Base-by-base conservation (phyloP, 2,329 filamentous ascomycete species). In the Xylariaceae sp. region DNA sequence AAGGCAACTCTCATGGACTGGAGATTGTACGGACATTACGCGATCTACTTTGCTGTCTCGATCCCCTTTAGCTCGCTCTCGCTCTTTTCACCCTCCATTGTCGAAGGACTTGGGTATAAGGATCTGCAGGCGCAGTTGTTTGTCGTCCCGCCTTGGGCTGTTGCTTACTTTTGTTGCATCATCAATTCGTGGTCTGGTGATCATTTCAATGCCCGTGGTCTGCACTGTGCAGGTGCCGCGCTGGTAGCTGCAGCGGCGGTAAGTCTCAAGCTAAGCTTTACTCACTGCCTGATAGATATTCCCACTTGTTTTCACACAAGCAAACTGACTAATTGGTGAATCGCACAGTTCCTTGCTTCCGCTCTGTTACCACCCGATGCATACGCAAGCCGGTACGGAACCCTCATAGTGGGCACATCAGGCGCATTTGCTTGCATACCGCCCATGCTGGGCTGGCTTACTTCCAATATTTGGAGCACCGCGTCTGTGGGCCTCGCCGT, bases 361-460 rank as follows among this genome's bases (percentile, higher is more conserved):
- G 84, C 82, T 1, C 67, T 80, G 2, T 71, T 87, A 2, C 81
- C 85, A 0, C 64, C 80, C 0, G 69, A 78, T 34, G 72, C 77
- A 3, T 87, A 83, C 56, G 54, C 69, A 8, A 59, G 65, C 14
- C 79, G 85, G n/a, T 88, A 88, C 59, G 83, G 80, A 27, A 85
- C 82, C 50, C 73, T 88, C 8, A 84, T 88, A 23, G 69, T 88
- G 32, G 83, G 82, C 0, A 73, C 80, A 1, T 76, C 78, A 2
- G 84, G 85, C 1, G 72, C 83, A 0, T 88, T 88, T 50, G 75
- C 81, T 1, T 83, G 79, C 53, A 84, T 87, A 37, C 83, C 85
- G 0, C 82, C 83, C 0, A 72, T 88, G 48, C 70, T 55, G 2
- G 83, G 82, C n/a, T 86, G 83, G 83, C 68, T 87, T 6, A 81